Percentiles rank a stretch among this genome's conserved stretches.
These are phyloP conservation scores for Volvariella surrecta DNA, from an alignment of 1,284 basidiomycete genomes.

Conservation along the genomic window DNA sequence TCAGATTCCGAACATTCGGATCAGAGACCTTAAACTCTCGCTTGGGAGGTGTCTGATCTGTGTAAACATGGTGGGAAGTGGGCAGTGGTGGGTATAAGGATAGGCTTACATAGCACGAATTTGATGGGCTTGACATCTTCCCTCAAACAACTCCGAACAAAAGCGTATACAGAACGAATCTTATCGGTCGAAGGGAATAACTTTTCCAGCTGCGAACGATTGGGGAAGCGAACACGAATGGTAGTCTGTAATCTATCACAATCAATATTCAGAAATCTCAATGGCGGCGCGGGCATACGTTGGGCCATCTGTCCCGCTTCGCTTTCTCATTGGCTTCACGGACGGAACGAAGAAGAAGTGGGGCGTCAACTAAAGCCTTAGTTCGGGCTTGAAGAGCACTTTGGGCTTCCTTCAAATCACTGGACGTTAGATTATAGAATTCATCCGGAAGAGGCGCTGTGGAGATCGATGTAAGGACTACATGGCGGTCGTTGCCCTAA, in stretches of 20 bases:
- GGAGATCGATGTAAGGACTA: not conserved
- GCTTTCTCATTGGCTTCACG: conserved; percentile 60
- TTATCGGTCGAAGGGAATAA: conserved; percentile 68
- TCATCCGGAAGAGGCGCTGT: conserved; percentile 47
- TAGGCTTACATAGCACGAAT: conserved; percentile 69
- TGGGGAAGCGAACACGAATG: conserved; percentile 75
- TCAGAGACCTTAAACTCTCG: conserved; percentile 78
- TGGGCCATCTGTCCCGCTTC: conserved; percentile 63
- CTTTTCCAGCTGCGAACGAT: conserved; percentile 78
- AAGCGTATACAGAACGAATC: conserved; percentile 75
- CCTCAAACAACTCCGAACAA: conserved; percentile 65
- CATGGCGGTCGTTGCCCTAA: not conserved
- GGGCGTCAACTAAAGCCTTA: conserved; percentile 66
- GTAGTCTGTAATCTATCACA: conserved; percentile 45
- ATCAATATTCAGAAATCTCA: conserved; percentile 4
- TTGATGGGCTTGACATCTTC: conserved; percentile 69
- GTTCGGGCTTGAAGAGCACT: conserved; percentile 52
- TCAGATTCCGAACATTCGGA: conserved; percentile 55
- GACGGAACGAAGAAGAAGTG: conserved; percentile 61
- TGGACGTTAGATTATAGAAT: conserved; percentile 66
- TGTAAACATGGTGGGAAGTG: not conserved
- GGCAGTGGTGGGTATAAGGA: conserved; percentile 4
- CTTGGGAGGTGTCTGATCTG: conserved; percentile 75
- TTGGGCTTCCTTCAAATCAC: conserved; percentile 70
- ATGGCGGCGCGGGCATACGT: conserved; percentile 33